Percentiles rank a stretch among this genome's conserved stretches.
Conservation (phyloP, 129 eudicot species). For the Tagetes patula region DNA sequence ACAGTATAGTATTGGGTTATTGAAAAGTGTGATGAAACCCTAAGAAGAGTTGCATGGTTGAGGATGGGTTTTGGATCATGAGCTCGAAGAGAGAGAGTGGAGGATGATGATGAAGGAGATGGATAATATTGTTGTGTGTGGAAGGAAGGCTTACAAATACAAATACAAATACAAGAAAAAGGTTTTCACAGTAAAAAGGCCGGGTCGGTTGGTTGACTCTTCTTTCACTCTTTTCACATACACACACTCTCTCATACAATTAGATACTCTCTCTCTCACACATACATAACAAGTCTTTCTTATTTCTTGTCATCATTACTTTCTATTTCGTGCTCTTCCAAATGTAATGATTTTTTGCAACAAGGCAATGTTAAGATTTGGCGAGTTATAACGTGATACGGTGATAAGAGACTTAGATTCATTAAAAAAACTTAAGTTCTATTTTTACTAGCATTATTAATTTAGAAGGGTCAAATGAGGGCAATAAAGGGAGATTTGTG, state of each 20-base stretch:
- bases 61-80: conserved; percentile 49
- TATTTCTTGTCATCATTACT: background rate
- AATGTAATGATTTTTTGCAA: too few relatives aligned
- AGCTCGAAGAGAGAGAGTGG: conserved; percentile 27
- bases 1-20: background rate
- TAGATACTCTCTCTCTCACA: background rate
- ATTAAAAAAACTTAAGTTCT: too few relatives aligned
- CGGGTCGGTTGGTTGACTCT: conserved; percentile 80
- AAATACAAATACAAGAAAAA: conserved; percentile 54
- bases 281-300: background rate
- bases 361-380: too few relatives aligned
- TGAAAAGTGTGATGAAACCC: conserved; percentile 39
- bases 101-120: conserved; percentile 43
- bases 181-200: conserved; percentile 40
- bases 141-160: conserved; percentile 97
- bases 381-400: too few relatives aligned
- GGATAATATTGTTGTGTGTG: conserved; percentile 45
- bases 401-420: too few relatives aligned
- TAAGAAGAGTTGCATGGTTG: conserved; percentile 59
- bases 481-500: too few relatives aligned
- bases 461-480: too few relatives aligned
- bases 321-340: background rate
- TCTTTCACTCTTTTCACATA: conserved; percentile 38
- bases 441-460: too few relatives aligned
- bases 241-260: background rate